Base-by-base conservation (phyloP, 768 basidiomycete genomes). In the Pholiota conissans region DNA sequence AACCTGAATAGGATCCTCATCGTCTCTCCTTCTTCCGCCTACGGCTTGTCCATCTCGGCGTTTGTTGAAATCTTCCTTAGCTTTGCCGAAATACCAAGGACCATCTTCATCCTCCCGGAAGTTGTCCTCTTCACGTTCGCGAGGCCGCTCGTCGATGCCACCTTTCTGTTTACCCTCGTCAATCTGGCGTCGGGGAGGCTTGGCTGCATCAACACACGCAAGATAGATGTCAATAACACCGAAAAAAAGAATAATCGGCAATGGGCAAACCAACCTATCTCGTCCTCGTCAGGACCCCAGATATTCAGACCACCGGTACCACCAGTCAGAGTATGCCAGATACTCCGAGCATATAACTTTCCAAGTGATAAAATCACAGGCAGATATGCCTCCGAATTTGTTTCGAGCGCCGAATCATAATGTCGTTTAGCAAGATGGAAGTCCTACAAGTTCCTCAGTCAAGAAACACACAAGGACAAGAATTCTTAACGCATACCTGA, bases 371-470 rank as follows among this genome's bases (percentile, higher is more conserved):
- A 73, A 26, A 84, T 71, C 46, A 97, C 91, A 0, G 96, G 95
- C 22, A 98, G 75, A 67, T 92, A 94, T 0, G 95, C 95, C 66
- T 98, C 95, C 39, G 76, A 68, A 65, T 95, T 95, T 3, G 91
- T 92, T 61, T 95, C 93, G 40, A 91, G 71, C 4, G 95, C 93
- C 53, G 88, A 72, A 69, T 98, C 97, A 70, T 98, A 98, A 69
- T 95, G 90, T 20, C 97, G 81, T 72, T 98, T 99, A 0, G 97
- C 97, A 18, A 98, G 84, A 71, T 97, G 90, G 77, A 93, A 98
- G 71, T 99, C 97, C 88, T 95, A 52, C 32, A 47, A 65, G 27
- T 55, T 52, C 34, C 27, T 28, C 14, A 37, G 11, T 29, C 11
- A 30, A 30, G 9, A 42, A 22, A 39, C 2, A 40, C 8, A 29